phyloP scores from a whole-genome alignment of 495 filamentous ascomycete species.

The Lepraria neglecta region DNA sequence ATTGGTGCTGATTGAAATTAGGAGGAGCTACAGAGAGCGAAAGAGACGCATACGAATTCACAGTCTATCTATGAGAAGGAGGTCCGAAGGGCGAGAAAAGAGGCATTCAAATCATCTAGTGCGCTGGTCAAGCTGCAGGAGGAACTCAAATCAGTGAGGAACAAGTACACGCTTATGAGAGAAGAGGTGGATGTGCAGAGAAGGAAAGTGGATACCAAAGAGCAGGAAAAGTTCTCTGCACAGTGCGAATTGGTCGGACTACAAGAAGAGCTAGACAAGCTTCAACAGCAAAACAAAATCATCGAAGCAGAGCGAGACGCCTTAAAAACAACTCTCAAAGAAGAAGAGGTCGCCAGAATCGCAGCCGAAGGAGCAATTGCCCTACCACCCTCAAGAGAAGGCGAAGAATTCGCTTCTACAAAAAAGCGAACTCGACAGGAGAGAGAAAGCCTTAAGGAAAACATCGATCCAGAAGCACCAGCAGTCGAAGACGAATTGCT shows the following conservation, averaged over 20 bases:
- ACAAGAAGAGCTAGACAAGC: constrained; percentile 64
- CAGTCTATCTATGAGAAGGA: constrained; percentile 77
- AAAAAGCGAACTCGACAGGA: constrained; percentile 33
- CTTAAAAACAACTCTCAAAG: constrained; percentile 53
- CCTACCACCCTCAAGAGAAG: constrained; percentile 42
- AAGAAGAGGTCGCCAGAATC: constrained; percentile 54
- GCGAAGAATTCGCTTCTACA: constrained; percentile 19
- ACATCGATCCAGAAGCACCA: constrained; percentile 39
- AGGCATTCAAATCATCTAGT: constrained; percentile 77
- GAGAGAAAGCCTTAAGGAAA: constrained; percentile 35
- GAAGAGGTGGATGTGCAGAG: constrained; percentile 49
- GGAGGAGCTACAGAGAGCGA: constrained; percentile 69
- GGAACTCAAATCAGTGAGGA: constrained; percentile 65
- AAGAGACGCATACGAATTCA: constrained; percentile 69
- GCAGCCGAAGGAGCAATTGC: constrained; percentile 58
- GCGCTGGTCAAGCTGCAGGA: constrained; percentile 71
- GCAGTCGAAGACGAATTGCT: constrained; percentile 43
- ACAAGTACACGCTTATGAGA: constrained; percentile 46
- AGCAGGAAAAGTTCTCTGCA: constrained; percentile 70
- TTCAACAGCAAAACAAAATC: constrained; percentile 55
- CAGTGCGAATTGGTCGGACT: constrained; percentile 66
- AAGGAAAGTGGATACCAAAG: constrained; percentile 37
- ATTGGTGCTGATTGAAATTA: constrained; percentile 28
- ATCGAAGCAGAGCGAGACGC: constrained; percentile 67
- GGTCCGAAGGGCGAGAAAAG: constrained; percentile 71